Evolutionary conservation across 768 basidiomycete species (phyloP), one percentile per base, ranked within the genome.

Genomic region (Rhodotorula toruloides): DNA sequence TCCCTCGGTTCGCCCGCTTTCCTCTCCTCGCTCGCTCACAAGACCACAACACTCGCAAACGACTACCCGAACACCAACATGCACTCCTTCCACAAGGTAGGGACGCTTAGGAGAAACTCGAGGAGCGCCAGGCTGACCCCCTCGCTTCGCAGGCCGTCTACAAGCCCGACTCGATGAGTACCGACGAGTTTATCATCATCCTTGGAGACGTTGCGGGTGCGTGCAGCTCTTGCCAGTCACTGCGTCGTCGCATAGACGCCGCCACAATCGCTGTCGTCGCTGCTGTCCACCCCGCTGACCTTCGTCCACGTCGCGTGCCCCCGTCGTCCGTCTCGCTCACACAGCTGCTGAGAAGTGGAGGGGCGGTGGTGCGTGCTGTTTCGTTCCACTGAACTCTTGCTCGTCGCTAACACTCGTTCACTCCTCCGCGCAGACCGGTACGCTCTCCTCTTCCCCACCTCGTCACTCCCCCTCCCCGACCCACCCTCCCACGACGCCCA

Each of bases 121-220:
- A n/a, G n/a, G n/a, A n/a, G n/a, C n/a, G n/a, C n/a, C n/a, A n/a
- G n/a, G 2, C 57, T 47, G 22, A 13, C 44, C 37, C 37, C 37
- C 49, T 47, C 43, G 22, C 40, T 47, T 11, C 27, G 7, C 86
- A 87, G 80, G 82, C 91, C 75, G 79, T 90, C 71, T 91, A 88
- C 82, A 88, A 89, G 79, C 86, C 89, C 39, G 84, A 86, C 74
- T 76, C 83, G 59, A 83, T 86, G 71, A 84, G 85, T 13, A 86
- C 85, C 29, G 84, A 89, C 59, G 87, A 89, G 78, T 91, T 78
- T 79, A 83, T 82, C 63, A 78, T 87, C 76, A 81, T 90, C 70
- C 85, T 36, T 19, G 42, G 21, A 16, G 53, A 54, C 37, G 53
- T 54, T 16, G n/a, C 36, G 4, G 53, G 50, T 53, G 50, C 32